Evolutionary conservation across 352 stramenopile species (phyloP), one percentile per base, ranked within the genome.

Genomic region (Nothophytophthora sp.): DNA sequence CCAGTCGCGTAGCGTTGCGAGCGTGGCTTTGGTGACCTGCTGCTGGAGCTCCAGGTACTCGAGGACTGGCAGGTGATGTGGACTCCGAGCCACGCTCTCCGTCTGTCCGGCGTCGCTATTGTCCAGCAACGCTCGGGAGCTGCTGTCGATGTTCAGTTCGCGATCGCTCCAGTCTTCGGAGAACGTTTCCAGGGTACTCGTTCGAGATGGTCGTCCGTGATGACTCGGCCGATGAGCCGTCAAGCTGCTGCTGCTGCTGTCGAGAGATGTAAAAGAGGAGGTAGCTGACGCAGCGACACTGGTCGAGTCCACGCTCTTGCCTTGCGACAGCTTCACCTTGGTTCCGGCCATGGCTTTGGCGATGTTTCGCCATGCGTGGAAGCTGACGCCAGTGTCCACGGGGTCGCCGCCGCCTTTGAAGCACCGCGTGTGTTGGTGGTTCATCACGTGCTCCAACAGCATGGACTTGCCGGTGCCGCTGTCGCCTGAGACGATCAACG

Each of bases 381-480:
- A 82, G 42, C 84, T 69, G 13, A 72, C 50, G 8, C 73, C 63
- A 18, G 68, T 76, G 35, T 89, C 78, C 18, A 89, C 68, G 6
- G 75, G 72, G 22, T 89, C 76, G 0, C 75, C 75, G 12, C 40
- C 64, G 1, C 78, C 78, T 48, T 84, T 80, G 35, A 77, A 89
- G 39, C 73, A 84, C 5, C 64, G 55, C 3, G 75, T 35, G 12
- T 81, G 72, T 24, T 68, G 60, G 24, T 78, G 62, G 10, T 78
- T 56, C n/a, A 77, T 43, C 13, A 84, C 76, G 23, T 89, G 74
- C 4, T 74, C 70, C 2, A 87, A 37, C 6, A 89, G 42, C 78
- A 87, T 89, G 0, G 78, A 86, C 38, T 89, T 89, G 2, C 78
- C 78, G 0, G 75, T 84, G 3, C 78, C 78, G 11, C 64, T 86